Conservation (phyloP, 179 eudicot genomes). For the Patellifolia procumbens region DNA sequence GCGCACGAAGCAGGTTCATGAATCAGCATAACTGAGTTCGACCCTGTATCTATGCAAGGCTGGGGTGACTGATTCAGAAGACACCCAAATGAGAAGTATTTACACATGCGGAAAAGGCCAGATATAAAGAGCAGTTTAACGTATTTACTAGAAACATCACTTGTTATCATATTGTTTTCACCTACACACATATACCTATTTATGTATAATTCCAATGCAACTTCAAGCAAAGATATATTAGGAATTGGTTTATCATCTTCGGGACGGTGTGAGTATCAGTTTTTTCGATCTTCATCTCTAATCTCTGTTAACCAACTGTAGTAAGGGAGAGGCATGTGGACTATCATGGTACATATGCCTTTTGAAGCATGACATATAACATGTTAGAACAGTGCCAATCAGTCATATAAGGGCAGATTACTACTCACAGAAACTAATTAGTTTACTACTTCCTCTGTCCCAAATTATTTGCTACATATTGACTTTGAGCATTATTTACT, state of each 20-base stretch:
- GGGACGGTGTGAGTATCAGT: background rate
- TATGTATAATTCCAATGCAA: background rate
- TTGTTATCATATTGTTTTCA: background rate
- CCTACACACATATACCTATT: background rate
- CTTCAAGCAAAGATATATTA: too few species aligned
- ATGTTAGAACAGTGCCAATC: background rate
- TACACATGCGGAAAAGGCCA: background rate
- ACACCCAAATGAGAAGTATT: background rate
- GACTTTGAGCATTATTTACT: too few species aligned
- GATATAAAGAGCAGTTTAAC: background rate
- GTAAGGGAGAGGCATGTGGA: background rate
- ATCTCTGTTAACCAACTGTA: background rate
- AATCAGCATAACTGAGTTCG: slow-evolving; percentile 16
- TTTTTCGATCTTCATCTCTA: background rate
- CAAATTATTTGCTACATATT: too few species aligned
- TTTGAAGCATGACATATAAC: background rate
- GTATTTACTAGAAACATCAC: background rate
- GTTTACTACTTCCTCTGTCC: too few species aligned
- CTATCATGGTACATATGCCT: background rate
- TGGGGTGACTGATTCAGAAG: slow-evolving; percentile 28
- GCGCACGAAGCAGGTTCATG: slow-evolving; percentile 25
- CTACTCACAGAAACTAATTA: background rate
- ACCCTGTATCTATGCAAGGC: slow-evolving; percentile 22
- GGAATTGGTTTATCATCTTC: background rate
- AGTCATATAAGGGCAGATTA: background rate